Evolutionary conservation across 2,329 filamentous ascomycete genomes (phyloP), one percentile per base, ranked within the genome.

Genomic region (Lasiodiplodia hormozganensis): DNA sequence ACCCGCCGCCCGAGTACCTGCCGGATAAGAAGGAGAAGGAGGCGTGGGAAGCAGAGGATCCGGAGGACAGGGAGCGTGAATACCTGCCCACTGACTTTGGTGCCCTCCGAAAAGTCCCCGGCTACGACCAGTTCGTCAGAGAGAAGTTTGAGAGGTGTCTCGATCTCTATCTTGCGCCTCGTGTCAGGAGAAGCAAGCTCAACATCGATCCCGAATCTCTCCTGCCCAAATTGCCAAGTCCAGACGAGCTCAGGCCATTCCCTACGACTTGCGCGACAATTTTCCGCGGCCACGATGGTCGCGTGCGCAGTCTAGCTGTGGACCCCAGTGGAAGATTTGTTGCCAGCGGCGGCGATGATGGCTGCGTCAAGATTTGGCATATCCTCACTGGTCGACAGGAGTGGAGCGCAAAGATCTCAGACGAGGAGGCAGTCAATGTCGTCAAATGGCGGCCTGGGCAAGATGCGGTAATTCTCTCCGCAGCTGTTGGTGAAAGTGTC

Each of bases 181-280:
- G 96, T 76, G 89, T 99, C 68, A 89, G 95, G 70, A 92, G 96
- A 79, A 97, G 94, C 83, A 92, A 94, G 80, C 88, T 99, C 76
- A 97, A 98, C 81, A 98, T 99, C 76, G 96, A 99, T 75, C 96
- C 96, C 3, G 92, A 92, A 79, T 97, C 93, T 47, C 85, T 99
- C 62, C 86, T 99, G 43, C 95, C 96, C 14, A 97, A 97, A 79
- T 85, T 99, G 8, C 96, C 96, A 8, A 92, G 92, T 69, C 95
- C 96, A 0, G 93, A 97, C 74, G 95, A 99, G 75, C 86, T 99
- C 68, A 93, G 93, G 75, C 96, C 96, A 2, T 99, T 98, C 85
- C 96, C 96, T 16, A 97, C 94, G 0, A 89, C 93, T 10, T 95
- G 92, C 74, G 92, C 94, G 54, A 93, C 93, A 6, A 87, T 97